Evolutionary conservation across 2,329 filamentous ascomycete species (phyloP), one percentile per base, ranked within the genome.

Genomic region (Aaosphaeria pasadenensis): DNA sequence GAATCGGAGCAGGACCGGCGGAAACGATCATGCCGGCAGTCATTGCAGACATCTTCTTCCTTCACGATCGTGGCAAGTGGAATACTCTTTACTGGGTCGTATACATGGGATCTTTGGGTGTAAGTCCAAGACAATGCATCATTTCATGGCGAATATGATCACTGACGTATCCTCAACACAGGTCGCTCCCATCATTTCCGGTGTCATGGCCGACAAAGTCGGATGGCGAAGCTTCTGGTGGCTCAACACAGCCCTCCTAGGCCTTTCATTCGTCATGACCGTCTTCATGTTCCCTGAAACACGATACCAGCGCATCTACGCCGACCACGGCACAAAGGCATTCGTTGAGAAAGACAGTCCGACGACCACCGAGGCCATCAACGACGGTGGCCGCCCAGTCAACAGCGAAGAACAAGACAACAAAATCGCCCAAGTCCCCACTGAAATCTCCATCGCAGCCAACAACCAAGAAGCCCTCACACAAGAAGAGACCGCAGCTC

Each of bases 171-270:
- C 7, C 13, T 6, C n/a, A 38, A 24, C 17, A 24, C 17, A 48
- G 73, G 60, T 81, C 44, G 79, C 74, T 3, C 80, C 79, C 2
- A 84, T 84, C 49, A 74, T 84, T 42, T 72, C 80, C 1, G 84
- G 84, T 1, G 68, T 79, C 0, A 86, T 87, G 82, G 76, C 81
- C 1, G 70, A 79, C 39, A 74, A 79, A 33, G 62, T 78, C 4
- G 82, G 82, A 42, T 85, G 81, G 79, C 72, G 81, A 29, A 82
- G 71, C 57, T 86, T 86, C 63, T 86, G 82, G 80, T 86, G 83
- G 83, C 71, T 86, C 52, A 85, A 85, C 53, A 78, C 81, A 2
- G 83, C 62, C 1, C 44, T 86, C 1, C 65, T 83, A 2, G 77
- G 69, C 1, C 57, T 79, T 4, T 75, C 76, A 0, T 66, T 79